These are phyloP conservation scores for Neurospora africana DNA, from an alignment of 495 filamentous ascomycete genomes.

Conservation along the genomic window DNA sequence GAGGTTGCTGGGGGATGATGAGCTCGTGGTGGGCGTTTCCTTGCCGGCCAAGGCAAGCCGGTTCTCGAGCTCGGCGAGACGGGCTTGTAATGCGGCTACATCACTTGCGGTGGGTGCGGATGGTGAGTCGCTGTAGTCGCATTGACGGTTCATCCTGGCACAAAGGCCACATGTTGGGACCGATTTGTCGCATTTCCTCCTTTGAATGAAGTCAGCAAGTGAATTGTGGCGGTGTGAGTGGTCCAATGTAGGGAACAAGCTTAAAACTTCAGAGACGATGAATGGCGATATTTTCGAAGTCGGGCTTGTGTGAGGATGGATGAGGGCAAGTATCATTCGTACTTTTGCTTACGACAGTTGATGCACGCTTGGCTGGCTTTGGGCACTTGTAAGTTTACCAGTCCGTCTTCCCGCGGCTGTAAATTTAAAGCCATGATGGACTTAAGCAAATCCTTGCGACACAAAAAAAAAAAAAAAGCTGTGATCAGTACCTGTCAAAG, in stretches of 20 bases:
- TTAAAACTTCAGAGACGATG: neutral
- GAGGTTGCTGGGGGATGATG: neutral
- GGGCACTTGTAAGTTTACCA: neutral
- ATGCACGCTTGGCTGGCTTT: conserved; percentile 18
- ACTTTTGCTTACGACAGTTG: conserved; percentile 32
- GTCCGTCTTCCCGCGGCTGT: neutral
- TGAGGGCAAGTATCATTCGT: neutral
- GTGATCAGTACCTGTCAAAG: neutral
- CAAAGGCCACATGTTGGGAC: conserved; percentile 35
- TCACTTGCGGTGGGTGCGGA: conserved; percentile 28
- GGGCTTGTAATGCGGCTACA: conserved; percentile 25
- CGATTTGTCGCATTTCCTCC: conserved; percentile 38
- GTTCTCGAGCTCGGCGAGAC: conserved; percentile 30
- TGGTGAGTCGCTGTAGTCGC: conserved; percentile 30
- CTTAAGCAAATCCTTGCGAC: neutral
- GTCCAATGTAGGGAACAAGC: neutral
- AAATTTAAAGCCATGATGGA: neutral
- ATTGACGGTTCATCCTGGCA: conserved; percentile 27
- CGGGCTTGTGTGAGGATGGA: neutral
- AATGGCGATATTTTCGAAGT: neutral
- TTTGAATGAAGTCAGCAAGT: neutral
- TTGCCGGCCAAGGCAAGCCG: conserved; percentile 12
- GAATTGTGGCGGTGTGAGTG: neutral
- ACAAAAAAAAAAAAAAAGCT: neutral
- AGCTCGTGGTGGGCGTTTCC: neutral